Evolutionary conservation across 2,329 filamentous ascomycete species (phyloP).

Genomic region (Fusarium coicis): DNA sequence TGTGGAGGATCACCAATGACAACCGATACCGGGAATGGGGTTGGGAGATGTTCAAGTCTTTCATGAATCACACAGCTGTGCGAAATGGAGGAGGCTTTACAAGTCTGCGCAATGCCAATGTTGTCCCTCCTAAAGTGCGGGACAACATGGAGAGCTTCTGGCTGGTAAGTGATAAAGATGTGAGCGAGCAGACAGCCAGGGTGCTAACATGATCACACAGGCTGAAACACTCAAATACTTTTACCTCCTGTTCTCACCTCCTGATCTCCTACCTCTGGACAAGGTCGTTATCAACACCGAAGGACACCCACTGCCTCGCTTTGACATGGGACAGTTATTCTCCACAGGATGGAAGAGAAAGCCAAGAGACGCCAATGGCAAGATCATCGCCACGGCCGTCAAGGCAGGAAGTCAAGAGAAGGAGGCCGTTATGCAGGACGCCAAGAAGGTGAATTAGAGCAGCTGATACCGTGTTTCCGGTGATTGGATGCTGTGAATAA

Average conservation of each 20-base stretch:
- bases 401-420: slow-evolving; percentile 20
- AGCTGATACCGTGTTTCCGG: not conserved
- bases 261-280: slow-evolving; percentile 84
- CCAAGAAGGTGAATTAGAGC: slow-evolving; percentile 12
- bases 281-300: slow-evolving; percentile 96
- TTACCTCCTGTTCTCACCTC: slow-evolving; percentile 90
- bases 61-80: slow-evolving; percentile 86
- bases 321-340: slow-evolving; percentile 81
- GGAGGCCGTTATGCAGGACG: slow-evolving; percentile 22
- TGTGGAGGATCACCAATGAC: slow-evolving; percentile 98
- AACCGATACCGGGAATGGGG: slow-evolving; percentile 92
- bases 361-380: slow-evolving; percentile 62
- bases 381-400: slow-evolving; percentile 46
- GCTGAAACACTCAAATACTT: slow-evolving; percentile 98
- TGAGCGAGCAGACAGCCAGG: not conserved
- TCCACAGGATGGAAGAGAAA: slow-evolving; percentile 84
- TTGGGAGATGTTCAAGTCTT: slow-evolving; percentile 97
- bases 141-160: slow-evolving; percentile 99
- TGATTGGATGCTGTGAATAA: slow-evolving; percentile 3
- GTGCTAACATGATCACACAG: slow-evolving; percentile 54
- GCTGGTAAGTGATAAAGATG: slow-evolving; percentile 71
- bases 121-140: slow-evolving; percentile 72
- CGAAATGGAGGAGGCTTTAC: slow-evolving; percentile 83
- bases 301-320: slow-evolving; percentile 88
- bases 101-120: slow-evolving; percentile 79